Base-by-base conservation (phyloP, 208 protist genomes). In the Trypanosoma conorhini region DNA sequence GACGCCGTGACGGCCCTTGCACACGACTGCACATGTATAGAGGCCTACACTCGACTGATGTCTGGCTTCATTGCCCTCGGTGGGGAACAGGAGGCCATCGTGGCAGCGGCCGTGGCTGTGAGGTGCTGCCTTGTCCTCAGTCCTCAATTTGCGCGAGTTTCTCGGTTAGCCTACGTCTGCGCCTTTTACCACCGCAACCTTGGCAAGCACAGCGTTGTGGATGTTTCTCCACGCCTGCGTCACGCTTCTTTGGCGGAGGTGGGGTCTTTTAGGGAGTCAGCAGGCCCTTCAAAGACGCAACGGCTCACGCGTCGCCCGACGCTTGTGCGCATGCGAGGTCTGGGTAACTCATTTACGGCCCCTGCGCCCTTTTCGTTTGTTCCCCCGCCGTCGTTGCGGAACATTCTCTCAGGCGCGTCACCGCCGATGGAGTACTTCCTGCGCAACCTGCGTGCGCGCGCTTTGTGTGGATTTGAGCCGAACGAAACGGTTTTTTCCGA, bases 131-230 rank as follows among this genome's bases (percentile, higher is more conserved):
- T 22, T 62, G 57, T 60, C 38, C 26, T 70, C 17, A 76, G 57
- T 60, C 58, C 72, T 56, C 63, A 70, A 50, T 76, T 76, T 69
- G 50, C 70, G 33, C 62, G 72, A 58, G 46, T 68, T 28, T 70
- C 56, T 48, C 56, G 57, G 48, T 21, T 55, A 33, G 44, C 54
- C 5, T 28, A 44, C 31, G 57, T 62, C 1, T 58, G 44, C 38
- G 17, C 46, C n/a, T 57, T 64, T 46, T 58, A 65, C 35, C 31
- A 26, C 22, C 24, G 67, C n/a, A 72, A 58, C 30, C 46, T 58
- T 58, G 35, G 21, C n/a, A 22, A 63, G 10, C 33, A 68, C n/a
- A 48, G 28, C 26, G 10, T 22, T 7, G 33, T 64, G 17, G 42
- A 72, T 64, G 58, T 72, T 52, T 46, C 54, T 65, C 67, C 67